These are phyloP conservation scores for Colletotrichum sidae DNA, from an alignment of 2,329 filamentous ascomycete genomes.

Conservation along the genomic window DNA sequence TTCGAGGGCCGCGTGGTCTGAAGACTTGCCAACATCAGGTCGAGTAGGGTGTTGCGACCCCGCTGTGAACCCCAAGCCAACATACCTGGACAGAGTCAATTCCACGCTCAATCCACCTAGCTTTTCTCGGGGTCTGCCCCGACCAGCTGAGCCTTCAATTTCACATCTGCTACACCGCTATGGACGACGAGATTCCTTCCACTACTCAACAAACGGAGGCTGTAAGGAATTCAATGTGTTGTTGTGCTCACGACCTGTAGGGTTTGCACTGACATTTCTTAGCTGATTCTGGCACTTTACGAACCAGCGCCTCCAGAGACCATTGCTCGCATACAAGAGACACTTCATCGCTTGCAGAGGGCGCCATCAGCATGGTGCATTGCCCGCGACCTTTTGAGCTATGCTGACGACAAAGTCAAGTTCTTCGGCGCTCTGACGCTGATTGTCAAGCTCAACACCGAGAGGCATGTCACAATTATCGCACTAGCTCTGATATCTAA, in stretches of 20 bases:
- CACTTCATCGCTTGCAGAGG: conserved; percentile 82
- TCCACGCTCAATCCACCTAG: too few species aligned
- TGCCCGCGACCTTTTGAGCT: conserved; percentile 79
- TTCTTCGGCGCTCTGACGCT: conserved; percentile 96
- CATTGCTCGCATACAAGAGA: conserved; percentile 72
- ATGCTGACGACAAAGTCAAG: conserved; percentile 78
- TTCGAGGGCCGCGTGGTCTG: too few species aligned
- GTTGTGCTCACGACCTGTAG: too few species aligned
- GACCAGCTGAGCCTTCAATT: too few species aligned
- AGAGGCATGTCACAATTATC: conserved; percentile 64
- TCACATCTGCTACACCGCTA: too few species aligned
- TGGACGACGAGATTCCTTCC: too few species aligned
- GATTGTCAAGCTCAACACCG: conserved; percentile 94
- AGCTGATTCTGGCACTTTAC: conserved; percentile 66
- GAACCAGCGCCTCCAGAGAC: conserved; percentile 60
- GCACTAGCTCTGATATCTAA: neutral
- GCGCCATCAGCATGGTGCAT: conserved; percentile 87
- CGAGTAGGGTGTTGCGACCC: too few species aligned
- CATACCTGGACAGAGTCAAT: too few species aligned
- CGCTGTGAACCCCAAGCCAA: too few species aligned
- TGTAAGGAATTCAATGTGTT: conserved; percentile 16
- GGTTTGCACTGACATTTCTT: too few species aligned
- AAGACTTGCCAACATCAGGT: too few species aligned
- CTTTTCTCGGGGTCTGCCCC: too few species aligned
- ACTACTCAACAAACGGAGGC: conserved; percentile 29